Percentiles rank a stretch among this genome's conserved stretches.
Conservation (phyloP, 768 basidiomycete species). For the Fomitopsis pulvina region DNA sequence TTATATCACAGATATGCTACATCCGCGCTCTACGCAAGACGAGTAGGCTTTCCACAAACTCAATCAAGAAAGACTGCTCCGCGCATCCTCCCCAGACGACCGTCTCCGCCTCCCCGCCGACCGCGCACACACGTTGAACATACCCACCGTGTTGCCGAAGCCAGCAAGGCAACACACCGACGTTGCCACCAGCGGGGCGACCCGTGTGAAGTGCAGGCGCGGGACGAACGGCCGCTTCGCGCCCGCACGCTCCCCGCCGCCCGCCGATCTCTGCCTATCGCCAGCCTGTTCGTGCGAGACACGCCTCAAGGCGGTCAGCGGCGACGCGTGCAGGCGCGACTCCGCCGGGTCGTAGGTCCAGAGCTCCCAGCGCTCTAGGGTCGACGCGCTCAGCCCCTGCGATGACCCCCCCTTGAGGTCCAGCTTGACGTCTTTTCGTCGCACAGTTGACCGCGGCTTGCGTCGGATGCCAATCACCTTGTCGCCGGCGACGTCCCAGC, state of each 20-base stretch:
- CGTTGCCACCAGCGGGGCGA: slow-evolving; percentile 49
- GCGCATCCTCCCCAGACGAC: neutral
- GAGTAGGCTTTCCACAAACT: too few relatives aligned
- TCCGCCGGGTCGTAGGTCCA: slow-evolving; percentile 68
- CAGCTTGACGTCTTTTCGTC: slow-evolving; percentile 19
- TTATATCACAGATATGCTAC: neutral
- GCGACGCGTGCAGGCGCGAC: slow-evolving; percentile 40
- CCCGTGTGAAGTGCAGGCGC: slow-evolving; percentile 75
- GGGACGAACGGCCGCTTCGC: slow-evolving; percentile 26
- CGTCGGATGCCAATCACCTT: slow-evolving; percentile 66
- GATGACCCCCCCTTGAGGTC: slow-evolving; percentile 11
- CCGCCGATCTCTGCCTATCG: neutral
- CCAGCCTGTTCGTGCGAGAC: slow-evolving; percentile 9
- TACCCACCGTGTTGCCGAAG: slow-evolving; percentile 72
- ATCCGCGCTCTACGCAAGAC: neutral
- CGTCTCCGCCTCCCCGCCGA: neutral
- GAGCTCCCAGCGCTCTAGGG: slow-evolving; percentile 76
- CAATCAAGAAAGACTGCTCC: neutral
- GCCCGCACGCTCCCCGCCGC: neutral
- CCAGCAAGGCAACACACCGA: slow-evolving; percentile 55
- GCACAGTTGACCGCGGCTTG: slow-evolving; percentile 48
- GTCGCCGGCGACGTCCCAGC: slow-evolving; percentile 62
- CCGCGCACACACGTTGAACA: slow-evolving; percentile 33
- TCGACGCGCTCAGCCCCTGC: slow-evolving; percentile 50
- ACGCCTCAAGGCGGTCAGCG: slow-evolving; percentile 41